phyloP scores from a whole-genome alignment of 2,329 filamentous ascomycete genomes.

The Tolypocladium inflatum region DNA sequence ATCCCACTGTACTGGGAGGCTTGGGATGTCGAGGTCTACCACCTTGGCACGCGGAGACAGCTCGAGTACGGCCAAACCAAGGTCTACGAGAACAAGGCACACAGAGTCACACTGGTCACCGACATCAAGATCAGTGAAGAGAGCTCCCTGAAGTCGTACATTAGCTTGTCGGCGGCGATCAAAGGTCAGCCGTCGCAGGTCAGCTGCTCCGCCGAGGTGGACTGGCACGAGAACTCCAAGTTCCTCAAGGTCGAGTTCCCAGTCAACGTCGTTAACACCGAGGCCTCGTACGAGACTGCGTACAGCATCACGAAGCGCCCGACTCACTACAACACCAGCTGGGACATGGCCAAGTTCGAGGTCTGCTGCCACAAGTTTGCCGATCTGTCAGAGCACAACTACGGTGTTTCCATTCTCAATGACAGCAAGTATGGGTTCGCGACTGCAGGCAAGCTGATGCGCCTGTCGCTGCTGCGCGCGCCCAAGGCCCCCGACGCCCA shows the following conservation, averaged over 20 bases:
- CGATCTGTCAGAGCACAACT: slow-evolving; percentile 77
- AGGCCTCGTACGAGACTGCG: slow-evolving; percentile 92
- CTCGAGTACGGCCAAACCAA: slow-evolving; percentile 58
- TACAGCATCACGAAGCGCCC: slow-evolving; percentile 82
- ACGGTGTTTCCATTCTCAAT: slow-evolving; percentile 87
- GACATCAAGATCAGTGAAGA: slow-evolving; percentile 80
- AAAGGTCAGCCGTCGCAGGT: slow-evolving; percentile 54
- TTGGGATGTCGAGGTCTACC: slow-evolving; percentile 96
- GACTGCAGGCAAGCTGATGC: slow-evolving; percentile 80
- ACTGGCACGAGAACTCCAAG: slow-evolving; percentile 95
- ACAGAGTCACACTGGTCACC: slow-evolving; percentile 74
- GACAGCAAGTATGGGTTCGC: slow-evolving; percentile 96
- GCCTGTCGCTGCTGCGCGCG: slow-evolving; percentile 73
- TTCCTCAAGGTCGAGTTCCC: slow-evolving; percentile 99
- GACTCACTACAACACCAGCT: slow-evolving; percentile 95
- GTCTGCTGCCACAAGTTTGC: slow-evolving; percentile 94
- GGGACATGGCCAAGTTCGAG: slow-evolving; percentile 98
- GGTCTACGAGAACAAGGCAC: slow-evolving; percentile 61
- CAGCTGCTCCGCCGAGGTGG: slow-evolving; percentile 76
- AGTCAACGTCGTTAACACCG: slow-evolving; percentile 80
- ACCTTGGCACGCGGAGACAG: slow-evolving; percentile 77
- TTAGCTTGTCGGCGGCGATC: slow-evolving; percentile 65
- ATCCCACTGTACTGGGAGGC: slow-evolving; percentile 97
- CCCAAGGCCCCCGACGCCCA: slow-evolving; percentile 90
- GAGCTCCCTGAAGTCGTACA: slow-evolving; percentile 78